Evolutionary conservation across 345 rosid species (phyloP).

Genomic region (Citrus hindsii): DNA sequence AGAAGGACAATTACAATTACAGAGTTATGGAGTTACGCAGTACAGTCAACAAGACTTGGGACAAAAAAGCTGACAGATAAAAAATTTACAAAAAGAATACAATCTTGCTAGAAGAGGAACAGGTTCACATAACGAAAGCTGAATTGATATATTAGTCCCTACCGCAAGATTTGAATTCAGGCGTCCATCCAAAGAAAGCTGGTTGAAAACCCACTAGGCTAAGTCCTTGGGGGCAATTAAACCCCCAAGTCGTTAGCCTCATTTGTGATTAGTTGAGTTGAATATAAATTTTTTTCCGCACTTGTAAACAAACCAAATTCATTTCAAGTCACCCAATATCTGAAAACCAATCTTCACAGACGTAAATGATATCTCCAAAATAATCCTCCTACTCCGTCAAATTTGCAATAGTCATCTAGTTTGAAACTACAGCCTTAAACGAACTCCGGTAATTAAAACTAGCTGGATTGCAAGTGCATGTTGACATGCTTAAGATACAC

Average conservation of each 20-base stretch:
- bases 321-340: not conserved
- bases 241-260: not conserved
- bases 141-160: no score
- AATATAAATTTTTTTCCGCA: no score
- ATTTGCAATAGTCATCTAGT: not conserved
- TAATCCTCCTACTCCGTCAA: not conserved
- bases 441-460: not conserved
- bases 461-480: not conserved
- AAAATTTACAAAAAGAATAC: not conserved
- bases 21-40: not conserved
- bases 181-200: no score
- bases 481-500: not conserved
- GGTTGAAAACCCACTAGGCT: no score
- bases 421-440: not conserved
- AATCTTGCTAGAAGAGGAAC: not conserved
- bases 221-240: no score
- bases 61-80: not conserved
- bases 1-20: not conserved
- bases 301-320: no score
- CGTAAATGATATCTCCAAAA: not conserved
- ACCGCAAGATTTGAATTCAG: no score
- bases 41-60: not conserved
- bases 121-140: no score
- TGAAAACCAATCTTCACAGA: not conserved
- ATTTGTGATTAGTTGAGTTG: not conserved